Conservation (phyloP, 2,329 filamentous ascomycete genomes). For the Colletotrichum scovillei region DNA sequence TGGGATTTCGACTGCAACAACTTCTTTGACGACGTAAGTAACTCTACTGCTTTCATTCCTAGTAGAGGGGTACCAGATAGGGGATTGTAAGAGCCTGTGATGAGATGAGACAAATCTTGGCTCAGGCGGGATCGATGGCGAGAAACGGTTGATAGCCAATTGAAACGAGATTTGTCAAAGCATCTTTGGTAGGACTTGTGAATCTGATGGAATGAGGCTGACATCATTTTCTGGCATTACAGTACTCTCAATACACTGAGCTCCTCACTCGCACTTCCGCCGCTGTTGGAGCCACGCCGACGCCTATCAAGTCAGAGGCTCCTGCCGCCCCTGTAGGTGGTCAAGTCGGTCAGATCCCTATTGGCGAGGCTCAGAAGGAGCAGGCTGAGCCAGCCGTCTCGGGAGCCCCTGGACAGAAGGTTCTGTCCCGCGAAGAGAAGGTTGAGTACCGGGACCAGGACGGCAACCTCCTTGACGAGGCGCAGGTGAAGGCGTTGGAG, state of each 20-base stretch:
- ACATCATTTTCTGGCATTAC: constrained; percentile 11
- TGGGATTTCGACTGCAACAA: constrained; percentile 99
- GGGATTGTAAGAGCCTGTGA: constrained; percentile 20
- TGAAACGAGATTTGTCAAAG: constrained; percentile 23
- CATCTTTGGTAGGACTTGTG: not conserved
- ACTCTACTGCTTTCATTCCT: constrained; percentile 46
- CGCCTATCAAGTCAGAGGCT: constrained; percentile 26
- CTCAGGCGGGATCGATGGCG: not conserved
- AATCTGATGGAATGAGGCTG: constrained; percentile 5
- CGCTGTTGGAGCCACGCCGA: constrained; percentile 14
- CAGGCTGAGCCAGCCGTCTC: constrained; percentile 53
- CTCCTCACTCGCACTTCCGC: constrained; percentile 20
- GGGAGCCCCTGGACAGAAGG: constrained; percentile 60
- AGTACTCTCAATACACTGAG: constrained; percentile 35
- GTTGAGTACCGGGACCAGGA: constrained; percentile 96
- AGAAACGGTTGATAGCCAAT: constrained; percentile 21
- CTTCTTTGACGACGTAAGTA: constrained; percentile 87
- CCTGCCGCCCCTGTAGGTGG: constrained; percentile 23
- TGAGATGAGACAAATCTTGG: not conserved
- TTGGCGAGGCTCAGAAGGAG: constrained; percentile 41
- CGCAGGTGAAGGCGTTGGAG: constrained; percentile 84
- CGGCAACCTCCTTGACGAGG: constrained; percentile 86
- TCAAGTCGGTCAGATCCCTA: constrained; percentile 41
- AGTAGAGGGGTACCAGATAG: constrained; percentile 47
- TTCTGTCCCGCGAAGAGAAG: constrained; percentile 76